Conservation (phyloP, 75 land plant species). For the Picea sitchensis region DNA sequence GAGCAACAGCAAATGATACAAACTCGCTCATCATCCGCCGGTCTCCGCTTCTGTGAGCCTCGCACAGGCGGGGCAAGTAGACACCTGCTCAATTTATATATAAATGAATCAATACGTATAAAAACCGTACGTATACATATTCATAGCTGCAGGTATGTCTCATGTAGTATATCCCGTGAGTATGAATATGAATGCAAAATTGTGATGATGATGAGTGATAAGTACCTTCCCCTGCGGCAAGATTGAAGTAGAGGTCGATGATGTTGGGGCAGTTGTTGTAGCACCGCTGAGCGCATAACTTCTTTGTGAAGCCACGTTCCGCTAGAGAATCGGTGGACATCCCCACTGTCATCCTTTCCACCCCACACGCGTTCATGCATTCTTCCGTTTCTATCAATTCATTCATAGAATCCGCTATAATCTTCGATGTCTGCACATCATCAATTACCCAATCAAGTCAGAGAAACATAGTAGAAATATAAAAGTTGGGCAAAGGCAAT, state of each 20-base stretch:
- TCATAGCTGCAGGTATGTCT: too few relatives aligned
- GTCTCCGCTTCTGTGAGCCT: constrained; percentile 7
- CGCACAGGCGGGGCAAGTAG: constrained; percentile 12
- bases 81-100: constrained; percentile 6
- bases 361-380: constrained; percentile 57
- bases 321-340: constrained; percentile 64
- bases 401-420: constrained; percentile 31
- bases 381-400: constrained; percentile 55
- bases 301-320: constrained; percentile 33
- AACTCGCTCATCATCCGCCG: constrained; percentile 14
- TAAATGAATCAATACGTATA: too few relatives aligned
- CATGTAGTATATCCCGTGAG: too few relatives aligned
- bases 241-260: constrained; percentile 59
- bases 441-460: too few relatives aligned
- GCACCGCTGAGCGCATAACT: constrained; percentile 52
- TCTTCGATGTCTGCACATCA: constrained; percentile 40
- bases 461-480: too few relatives aligned
- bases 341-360: constrained; percentile 56
- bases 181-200: too few relatives aligned
- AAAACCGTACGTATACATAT: too few relatives aligned
- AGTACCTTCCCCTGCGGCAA: constrained; percentile 71
- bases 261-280: constrained; percentile 65
- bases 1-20: too few relatives aligned
- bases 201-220: too few relatives aligned
- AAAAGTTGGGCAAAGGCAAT: too few relatives aligned